Evolutionary conservation across 2,329 filamentous ascomycete genomes (phyloP), one percentile per base, ranked within the genome.

Genomic region (Diplodia seriata): DNA sequence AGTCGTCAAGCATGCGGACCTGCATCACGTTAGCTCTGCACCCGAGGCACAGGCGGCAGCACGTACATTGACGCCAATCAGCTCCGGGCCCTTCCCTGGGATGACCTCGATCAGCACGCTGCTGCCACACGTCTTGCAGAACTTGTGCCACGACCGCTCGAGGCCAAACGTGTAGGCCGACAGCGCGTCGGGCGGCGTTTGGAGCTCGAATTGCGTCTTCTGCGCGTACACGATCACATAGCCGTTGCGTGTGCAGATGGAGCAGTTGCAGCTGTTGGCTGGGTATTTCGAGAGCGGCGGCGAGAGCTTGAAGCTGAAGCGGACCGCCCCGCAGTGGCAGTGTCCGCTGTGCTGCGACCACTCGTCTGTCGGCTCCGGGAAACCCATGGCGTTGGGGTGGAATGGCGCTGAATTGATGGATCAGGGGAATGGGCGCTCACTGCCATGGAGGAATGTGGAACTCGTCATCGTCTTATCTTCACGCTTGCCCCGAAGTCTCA

Each of bases 281-380:
- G 79, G 78, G 70, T 83, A 76, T 4, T 81, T 78, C 38, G 86
- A 77, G 23, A 84, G 81, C 23, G 84, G 84, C 36, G 81, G 82
- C 38, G 63, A 66, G 57, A 87, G 78, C 26, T 78, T 81, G 43
- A 86, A 77, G 20, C 79, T 78, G 71, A 85, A 84, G 69, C 80
- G 76, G 69, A 87, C 80, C 64, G 81, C 80, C 53, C 84, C 85
- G 74, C 85, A 87, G 74, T 87, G 85, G 70, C 85, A 87, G 67
- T 81, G 81, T 15, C 79, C 83, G 54, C 81, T 75, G 74, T 87
- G 85, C 1, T 80, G 83, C 6, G 63, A 54, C 15, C 38, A 66
- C 36, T 66, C 51, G 38, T 33, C 14, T n/a, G 63, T 66, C 4
- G 51, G 50, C 9, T 66, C 53, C 8, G 63, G 63, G 36, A 66